phyloP scores from a whole-genome alignment of 2,329 filamentous ascomycete species.

The Paracorniculantispora psalliotae region DNA sequence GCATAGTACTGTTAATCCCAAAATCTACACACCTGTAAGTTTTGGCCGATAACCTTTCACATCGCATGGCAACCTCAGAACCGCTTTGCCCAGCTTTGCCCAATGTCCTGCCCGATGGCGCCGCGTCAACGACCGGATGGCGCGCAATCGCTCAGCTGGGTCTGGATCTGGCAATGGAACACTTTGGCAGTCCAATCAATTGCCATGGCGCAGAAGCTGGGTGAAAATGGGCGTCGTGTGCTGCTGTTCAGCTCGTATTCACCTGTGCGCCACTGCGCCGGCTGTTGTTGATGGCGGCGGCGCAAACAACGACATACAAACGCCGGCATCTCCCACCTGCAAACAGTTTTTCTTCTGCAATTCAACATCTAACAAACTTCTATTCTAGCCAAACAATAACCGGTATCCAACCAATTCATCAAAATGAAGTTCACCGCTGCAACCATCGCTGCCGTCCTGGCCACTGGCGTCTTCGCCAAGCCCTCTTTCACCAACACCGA shows the following conservation, averaged over 20 bases:
- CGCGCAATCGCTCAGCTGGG: not conserved
- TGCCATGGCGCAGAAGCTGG: not conserved
- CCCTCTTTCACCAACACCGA: slow-evolving; percentile 29
- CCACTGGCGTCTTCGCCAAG: slow-evolving; percentile 24
- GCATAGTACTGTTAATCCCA: not conserved
- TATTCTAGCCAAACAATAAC: not conserved
- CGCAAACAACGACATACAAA: not conserved
- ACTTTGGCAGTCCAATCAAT: not conserved
- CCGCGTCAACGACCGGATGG: not conserved
- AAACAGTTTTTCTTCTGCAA: not conserved
- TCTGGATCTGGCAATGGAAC: not conserved
- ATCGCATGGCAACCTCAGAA: not conserved
- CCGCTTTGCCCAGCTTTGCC: not conserved
- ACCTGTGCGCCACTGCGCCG: not conserved
- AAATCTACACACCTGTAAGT: not conserved
- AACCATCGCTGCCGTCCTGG: slow-evolving; percentile 20
- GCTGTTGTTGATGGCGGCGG: not conserved
- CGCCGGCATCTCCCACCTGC: not conserved
- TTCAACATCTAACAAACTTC: not conserved
- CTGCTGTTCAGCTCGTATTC: not conserved
- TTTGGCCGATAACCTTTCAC: not conserved
- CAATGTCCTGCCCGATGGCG: not conserved
- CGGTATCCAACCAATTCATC: slow-evolving; percentile 13
- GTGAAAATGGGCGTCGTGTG: not conserved
- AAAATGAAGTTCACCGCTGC: slow-evolving; percentile 34